Base-by-base conservation (phyloP, 2,329 filamentous ascomycete species). In the Penicillium olsonii region DNA sequence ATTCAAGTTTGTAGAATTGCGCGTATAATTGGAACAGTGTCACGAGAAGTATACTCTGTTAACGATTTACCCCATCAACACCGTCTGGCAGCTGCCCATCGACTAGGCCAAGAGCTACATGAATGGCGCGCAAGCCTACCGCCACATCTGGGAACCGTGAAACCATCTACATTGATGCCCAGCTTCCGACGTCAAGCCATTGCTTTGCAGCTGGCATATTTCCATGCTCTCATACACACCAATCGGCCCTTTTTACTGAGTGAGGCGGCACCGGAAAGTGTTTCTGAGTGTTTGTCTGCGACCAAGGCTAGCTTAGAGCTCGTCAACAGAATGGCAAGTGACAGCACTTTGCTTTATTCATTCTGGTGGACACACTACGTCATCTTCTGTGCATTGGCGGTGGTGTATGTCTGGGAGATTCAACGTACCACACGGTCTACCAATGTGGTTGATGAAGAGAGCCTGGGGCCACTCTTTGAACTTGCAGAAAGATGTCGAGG, bases 371-470 rank as follows among this genome's bases (percentile, higher is more conserved):
- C 60, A 10, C 60, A 60, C 22, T 66, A 66, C 34, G 53, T 64
- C 4, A 74, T 77, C 0, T 81, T 82, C 48, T 81, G 78, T 53
- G 78, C 79, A 1, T 68, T 83, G 0, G 76, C 77, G 0, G 77
- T 82, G 4, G 65, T 80, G 0, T 82, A 82, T 48, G 75, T 83
- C 2, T 80, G 77, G 68, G 68, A 78, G 37, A 81, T 83, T 14
- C 78, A 80, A 55, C 71, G 61, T 29, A 59, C 55, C 22, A 56
- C 60, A 2, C 47, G 54, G 11, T 50, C 54, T 29, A 31, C 44
- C 11, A 41, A 45, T 47, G 27, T 22, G 19, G 70, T 26, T 12
- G 37, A 44, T 17, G 41, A 27, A 9, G 20, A 39, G 8, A 43
- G 22, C n/a, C 26, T 37, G 14, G 18, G 17, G 1, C 49, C 20